These are phyloP conservation scores for Solanum ossicruentum DNA, from an alignment of 257 asterid genomes.

Conservation along the genomic window DNA sequence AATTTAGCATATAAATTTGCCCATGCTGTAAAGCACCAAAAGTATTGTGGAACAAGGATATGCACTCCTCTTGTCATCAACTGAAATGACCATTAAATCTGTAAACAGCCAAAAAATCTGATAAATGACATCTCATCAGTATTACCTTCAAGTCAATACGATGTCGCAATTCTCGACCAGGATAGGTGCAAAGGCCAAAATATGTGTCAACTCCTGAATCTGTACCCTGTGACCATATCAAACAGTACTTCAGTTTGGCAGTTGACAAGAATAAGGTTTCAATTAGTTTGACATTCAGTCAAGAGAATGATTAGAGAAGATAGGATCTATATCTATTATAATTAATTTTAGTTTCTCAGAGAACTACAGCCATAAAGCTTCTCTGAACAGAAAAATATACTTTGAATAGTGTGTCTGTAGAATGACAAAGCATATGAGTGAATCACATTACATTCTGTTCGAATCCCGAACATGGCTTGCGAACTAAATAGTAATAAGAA, in stretches of 20 bases:
- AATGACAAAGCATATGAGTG: not conserved
- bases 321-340: not conserved
- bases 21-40: not conserved
- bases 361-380: not conserved
- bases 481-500: not conserved
- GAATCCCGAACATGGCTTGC: not conserved
- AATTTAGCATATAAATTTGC: no score
- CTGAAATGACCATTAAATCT: not conserved
- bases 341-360: not conserved
- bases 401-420: not conserved
- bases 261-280: not conserved
- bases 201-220: slow-evolving; percentile 91
- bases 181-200: slow-evolving; percentile 89
- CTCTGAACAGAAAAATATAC: not conserved
- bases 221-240: slow-evolving; percentile 39
- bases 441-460: not conserved
- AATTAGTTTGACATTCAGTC: not conserved
- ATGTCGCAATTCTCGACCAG: slow-evolving; percentile 72
- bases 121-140: not conserved
- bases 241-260: not conserved
- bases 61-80: not conserved
- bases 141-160: slow-evolving; percentile 86
- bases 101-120: not conserved
- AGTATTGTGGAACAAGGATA: not conserved
- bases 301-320: not conserved